Evolutionary conservation across 2,329 filamentous ascomycete genomes (phyloP), one percentile per base, ranked within the genome.

Genomic region (Colletotrichum endophyticum): DNA sequence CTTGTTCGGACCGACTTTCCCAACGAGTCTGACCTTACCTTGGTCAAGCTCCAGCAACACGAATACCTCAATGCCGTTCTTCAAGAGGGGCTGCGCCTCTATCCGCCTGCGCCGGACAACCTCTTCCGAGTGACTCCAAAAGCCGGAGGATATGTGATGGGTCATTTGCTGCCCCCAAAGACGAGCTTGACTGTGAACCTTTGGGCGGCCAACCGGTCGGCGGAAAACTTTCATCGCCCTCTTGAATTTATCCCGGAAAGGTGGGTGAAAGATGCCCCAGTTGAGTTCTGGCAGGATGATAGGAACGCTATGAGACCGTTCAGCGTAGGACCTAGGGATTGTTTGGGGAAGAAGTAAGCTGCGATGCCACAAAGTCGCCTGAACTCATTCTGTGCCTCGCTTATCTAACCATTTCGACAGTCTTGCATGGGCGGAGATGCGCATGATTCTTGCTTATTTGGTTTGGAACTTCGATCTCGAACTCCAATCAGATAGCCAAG

Each of bases 1-100:
- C n/a, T 22, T 53, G 44, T 13, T 7, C 44, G 44, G 0, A 13
- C 6, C 6, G n/a, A 53, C 1, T 53, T 53, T 1, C 11, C n/a
- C 6, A 22, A 0, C 0, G 44, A 5, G 44, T 0, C 44, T 13
- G n/a, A 53, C 1, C 44, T 53, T 12, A 53, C 11, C 6, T 0
- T 53, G n/a, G 44, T 53, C 44, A 53, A 22, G 0, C n/a, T 53
- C n/a, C 44, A 53, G 44, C 44, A 53, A 0, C 44, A 53, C 11
- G 44, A 53, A 22, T 53, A 53, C 6, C 44, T 53, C n/a, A 53
- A 53, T 6, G 44, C 44, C 0, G 44, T 53, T 53, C 44, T 53
- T 53, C 44, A 53, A 13, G 44, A 22, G 44, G 44, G 44, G 2
- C n/a, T 53, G 11, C 44, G n/a, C 0, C 44, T 53, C 0, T 53